phyloP scores from a whole-genome alignment of 108 stramenopile species.

The Skeletonema menzelii region DNA sequence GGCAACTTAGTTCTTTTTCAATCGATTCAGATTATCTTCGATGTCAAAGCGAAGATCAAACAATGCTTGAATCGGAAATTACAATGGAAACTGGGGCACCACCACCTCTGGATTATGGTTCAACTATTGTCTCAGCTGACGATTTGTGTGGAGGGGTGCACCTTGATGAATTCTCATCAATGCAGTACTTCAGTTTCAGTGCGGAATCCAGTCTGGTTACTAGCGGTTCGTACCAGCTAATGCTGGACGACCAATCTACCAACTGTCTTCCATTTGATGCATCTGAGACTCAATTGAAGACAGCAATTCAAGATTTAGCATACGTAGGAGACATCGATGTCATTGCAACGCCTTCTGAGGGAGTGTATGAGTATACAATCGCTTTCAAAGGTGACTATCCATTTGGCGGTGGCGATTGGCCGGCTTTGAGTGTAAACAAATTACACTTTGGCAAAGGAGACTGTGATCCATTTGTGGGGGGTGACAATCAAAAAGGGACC shows the following conservation, averaged over 20 bases:
- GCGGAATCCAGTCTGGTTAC: conserved; percentile 14
- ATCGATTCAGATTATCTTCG: conserved; percentile 26
- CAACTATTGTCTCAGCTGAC: conserved; percentile 12
- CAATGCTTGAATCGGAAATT: conserved; percentile 15
- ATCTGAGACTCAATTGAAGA: conserved; percentile 24
- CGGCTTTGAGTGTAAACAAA: conserved; percentile 29
- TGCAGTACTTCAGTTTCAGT: conserved; percentile 24
- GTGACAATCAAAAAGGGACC: conserved; percentile 10
- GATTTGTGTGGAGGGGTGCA: conserved; percentile 33
- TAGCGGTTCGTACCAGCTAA: conserved; percentile 33
- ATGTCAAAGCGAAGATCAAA: conserved; percentile 31
- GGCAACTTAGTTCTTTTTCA: conserved; percentile 9
- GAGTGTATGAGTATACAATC: conserved; percentile 19
- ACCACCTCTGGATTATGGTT: conserved; percentile 30
- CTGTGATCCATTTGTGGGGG: conserved; percentile 35
- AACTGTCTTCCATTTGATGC: conserved; percentile 34
- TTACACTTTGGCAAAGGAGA: conserved; percentile 27
- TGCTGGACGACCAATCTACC: conserved; percentile 28
- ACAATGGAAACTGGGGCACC: conserved; percentile 1
- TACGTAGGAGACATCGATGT: conserved; percentile 25
- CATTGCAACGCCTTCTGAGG: background rate
- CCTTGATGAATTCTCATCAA: conserved; percentile 33
- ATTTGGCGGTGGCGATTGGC: conserved; percentile 36
- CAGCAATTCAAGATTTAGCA: conserved; percentile 21
- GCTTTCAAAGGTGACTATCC: conserved; percentile 27